Evolutionary conservation across 768 basidiomycete genomes (phyloP).

Genomic region (Termitomyces bulborhizus): DNA sequence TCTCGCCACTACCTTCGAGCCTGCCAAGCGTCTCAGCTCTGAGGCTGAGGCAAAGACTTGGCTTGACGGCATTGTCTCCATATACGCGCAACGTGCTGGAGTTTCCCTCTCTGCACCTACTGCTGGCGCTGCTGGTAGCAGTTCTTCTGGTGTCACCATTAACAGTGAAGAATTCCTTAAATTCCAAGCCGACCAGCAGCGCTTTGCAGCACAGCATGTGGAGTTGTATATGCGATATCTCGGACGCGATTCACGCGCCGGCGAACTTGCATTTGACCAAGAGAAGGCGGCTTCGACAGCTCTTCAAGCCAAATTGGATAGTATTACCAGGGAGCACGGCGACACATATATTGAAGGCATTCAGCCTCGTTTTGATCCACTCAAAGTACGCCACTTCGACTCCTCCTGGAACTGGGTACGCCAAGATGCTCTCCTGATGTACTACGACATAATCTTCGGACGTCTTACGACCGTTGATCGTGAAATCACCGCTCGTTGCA

Average conservation of each 20-base stretch:
- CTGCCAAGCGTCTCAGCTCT: constrained; percentile 85
- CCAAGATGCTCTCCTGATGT: constrained; percentile 95
- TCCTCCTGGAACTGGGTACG: constrained; percentile 99
- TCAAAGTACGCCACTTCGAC: constrained; percentile 97
- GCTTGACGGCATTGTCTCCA: constrained; percentile 79
- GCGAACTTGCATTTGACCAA: constrained; percentile 82
- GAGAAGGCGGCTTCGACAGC: constrained; percentile 69
- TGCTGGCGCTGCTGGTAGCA: constrained; percentile 54
- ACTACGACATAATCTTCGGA: constrained; percentile 97
- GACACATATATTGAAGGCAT: constrained; percentile 93
- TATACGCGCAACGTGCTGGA: constrained; percentile 86
- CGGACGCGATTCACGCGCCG: constrained; percentile 86
- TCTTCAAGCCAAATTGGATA: constrained; percentile 84
- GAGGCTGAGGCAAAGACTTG: constrained; percentile 92
- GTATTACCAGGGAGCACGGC: constrained; percentile 87
- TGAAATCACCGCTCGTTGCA: constrained; percentile 95
- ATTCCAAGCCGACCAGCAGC: constrained; percentile 91
- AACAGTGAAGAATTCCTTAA: constrained; percentile 98
- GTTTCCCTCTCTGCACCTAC: constrained; percentile 74
- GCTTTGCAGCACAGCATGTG: constrained; percentile 88
- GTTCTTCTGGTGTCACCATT: constrained; percentile 78
- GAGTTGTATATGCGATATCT: constrained; percentile 98
- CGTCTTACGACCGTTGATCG: constrained; percentile 91
- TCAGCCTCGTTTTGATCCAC: constrained; percentile 87
- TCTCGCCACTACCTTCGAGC: constrained; percentile 88